These are phyloP conservation scores for Colletotrichum spaethianum DNA, from an alignment of 2,329 filamentous ascomycete genomes.

Conservation along the genomic window DNA sequence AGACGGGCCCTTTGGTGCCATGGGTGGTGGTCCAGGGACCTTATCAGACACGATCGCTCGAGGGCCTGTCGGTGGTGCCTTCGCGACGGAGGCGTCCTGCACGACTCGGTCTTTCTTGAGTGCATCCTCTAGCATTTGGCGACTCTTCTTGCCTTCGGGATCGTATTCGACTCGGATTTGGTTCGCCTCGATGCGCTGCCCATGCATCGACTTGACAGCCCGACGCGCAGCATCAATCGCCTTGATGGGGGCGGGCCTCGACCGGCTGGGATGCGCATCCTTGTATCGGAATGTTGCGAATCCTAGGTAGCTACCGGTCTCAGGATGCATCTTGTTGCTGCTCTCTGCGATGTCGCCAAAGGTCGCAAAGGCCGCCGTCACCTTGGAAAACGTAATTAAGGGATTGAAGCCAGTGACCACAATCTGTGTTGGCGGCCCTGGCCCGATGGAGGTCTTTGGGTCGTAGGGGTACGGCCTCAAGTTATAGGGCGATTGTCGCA, in stretches of 20 bases:
- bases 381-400: slow-evolving; percentile 82
- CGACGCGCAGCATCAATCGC: slow-evolving; percentile 86
- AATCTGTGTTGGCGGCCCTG: slow-evolving; percentile 90
- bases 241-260: slow-evolving; percentile 69
- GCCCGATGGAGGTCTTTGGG: slow-evolving; percentile 85
- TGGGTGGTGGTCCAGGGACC: slow-evolving; percentile 79
- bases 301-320: slow-evolving; percentile 93
- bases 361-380: slow-evolving; percentile 81
- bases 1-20: slow-evolving; percentile 89
- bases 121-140: slow-evolving; percentile 81
- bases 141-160: slow-evolving; percentile 87
- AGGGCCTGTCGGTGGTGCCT: slow-evolving; percentile 54
- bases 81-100: slow-evolving; percentile 49
- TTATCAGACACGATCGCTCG: slow-evolving; percentile 55
- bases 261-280: slow-evolving; percentile 73
- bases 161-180: slow-evolving; percentile 89
- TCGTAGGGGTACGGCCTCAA: slow-evolving; percentile 88
- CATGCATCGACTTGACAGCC: slow-evolving; percentile 83
- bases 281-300: slow-evolving; percentile 93
- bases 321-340: slow-evolving; percentile 94
- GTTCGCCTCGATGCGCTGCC: slow-evolving; percentile 83
- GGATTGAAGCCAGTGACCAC: slow-evolving; percentile 98
- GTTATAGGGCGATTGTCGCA: slow-evolving; percentile 82
- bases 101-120: slow-evolving; percentile 75
- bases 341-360: slow-evolving; percentile 92